Evolutionary conservation across 2,329 filamentous ascomycete species (phyloP), one percentile per base, ranked within the genome.

Genomic region (Juglanconis oblonga): DNA sequence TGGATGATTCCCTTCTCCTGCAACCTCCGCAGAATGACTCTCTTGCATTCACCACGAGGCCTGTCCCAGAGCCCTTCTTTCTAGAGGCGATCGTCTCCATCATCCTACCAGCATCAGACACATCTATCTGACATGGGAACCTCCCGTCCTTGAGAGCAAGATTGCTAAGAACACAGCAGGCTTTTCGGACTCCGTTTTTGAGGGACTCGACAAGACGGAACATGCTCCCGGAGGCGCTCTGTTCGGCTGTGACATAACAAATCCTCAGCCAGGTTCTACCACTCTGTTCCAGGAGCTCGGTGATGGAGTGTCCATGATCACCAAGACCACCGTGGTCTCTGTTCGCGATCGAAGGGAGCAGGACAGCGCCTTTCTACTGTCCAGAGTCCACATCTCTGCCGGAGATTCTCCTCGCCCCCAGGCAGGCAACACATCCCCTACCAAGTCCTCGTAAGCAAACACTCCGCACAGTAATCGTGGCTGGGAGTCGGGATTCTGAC

Each of bases 131-230:
- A 4, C 5, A 45, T 45, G 44, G 17, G 44, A 29, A 29, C 14
- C 11, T 17, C 24, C 13, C 9, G 11, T 24, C n/a, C 32, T 9
- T 8, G 38, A 24, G 13, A 10, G 4, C 14, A 33, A 32, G 14
- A 10, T 7, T 29, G 32, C 64, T 63, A 45, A 64, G 11, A 38
- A 3, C 8, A 14, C 13, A 4, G 8, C 36, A 62, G 62, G 48
- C 31, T 49, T 62, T 10, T 49, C 60, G 73, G 80, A 79, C 55
- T 81, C 80, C 4, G 72, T 77, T 3, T 68, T 78, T 36, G 81
- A 79, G 0, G 78, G 73, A 64, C 76, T 76, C 70, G 80, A 79
- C 24, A 73, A 76, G 17, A 67, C 66, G 45, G 71, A 72, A n/a
- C 65, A 68, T 45, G 62, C 65, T 38, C 59, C 62, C 9, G 54